These are phyloP conservation scores for Aspergillus bombycis DNA, from an alignment of 2,329 filamentous ascomycete genomes.

Conservation along the genomic window DNA sequence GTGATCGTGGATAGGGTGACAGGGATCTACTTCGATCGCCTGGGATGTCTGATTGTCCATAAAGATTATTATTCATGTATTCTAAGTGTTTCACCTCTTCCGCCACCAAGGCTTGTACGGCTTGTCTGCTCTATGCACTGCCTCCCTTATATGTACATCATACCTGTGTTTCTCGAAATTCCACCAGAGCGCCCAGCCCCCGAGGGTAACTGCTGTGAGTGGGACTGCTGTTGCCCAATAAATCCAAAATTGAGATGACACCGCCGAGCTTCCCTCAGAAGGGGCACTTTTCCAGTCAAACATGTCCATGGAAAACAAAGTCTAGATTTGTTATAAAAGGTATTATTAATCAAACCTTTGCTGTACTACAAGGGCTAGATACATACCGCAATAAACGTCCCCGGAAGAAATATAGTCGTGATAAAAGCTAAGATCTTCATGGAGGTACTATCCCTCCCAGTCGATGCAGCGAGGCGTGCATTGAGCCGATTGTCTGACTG, in stretches of 20 bases:
- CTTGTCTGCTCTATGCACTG: neutral
- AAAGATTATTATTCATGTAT: neutral
- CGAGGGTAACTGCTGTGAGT: conserved; percentile 4
- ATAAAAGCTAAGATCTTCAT: neutral
- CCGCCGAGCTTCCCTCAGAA: neutral
- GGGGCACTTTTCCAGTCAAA: neutral
- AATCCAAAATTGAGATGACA: neutral
- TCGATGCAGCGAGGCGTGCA: neutral
- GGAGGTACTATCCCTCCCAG: neutral
- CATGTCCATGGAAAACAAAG: neutral
- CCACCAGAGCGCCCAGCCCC: conserved; percentile 13
- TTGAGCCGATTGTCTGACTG: neutral
- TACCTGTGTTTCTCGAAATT: conserved; percentile 12
- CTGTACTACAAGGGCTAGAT: accelerated
- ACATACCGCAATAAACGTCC: neutral
- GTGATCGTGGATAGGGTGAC: too few species aligned
- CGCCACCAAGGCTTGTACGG: neutral
- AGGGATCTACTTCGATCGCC: too few species aligned
- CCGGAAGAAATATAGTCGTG: neutral
- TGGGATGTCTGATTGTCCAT: neutral
- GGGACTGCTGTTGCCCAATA: conserved; percentile 11
- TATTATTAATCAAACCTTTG: neutral
- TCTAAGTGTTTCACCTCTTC: neutral
- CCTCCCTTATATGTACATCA: neutral
- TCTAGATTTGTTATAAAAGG: neutral